Evolutionary conservation across 352 stramenopile species (phyloP).

Genomic region (Halophytophthora polymorphica): DNA sequence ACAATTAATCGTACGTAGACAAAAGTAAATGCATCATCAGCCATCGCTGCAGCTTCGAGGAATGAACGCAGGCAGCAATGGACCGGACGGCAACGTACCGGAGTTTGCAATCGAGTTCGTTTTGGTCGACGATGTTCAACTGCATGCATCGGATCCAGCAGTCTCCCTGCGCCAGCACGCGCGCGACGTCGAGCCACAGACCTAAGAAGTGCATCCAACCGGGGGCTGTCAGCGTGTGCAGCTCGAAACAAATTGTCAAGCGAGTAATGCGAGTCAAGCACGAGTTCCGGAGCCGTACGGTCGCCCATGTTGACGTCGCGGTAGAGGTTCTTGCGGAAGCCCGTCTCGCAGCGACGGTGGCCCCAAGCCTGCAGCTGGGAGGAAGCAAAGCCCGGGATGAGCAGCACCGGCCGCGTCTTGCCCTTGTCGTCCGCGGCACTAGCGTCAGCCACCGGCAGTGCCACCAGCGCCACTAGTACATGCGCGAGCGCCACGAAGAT

Average conservation of each 20-base stretch:
- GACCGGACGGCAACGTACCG: constrained; percentile 24
- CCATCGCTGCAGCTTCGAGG: background rate
- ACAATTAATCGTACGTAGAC: constrained; percentile 12
- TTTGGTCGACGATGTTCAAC: constrained; percentile 62
- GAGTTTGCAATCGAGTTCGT: constrained; percentile 72
- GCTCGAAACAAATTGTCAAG: background rate
- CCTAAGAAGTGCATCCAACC: constrained; percentile 18
- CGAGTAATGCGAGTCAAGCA: background rate
- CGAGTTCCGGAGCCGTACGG: constrained; percentile 28
- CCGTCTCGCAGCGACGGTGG: constrained; percentile 45
- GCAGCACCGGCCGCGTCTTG: constrained; percentile 53
- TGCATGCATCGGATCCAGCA: constrained; percentile 81
- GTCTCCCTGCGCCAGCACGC: constrained; percentile 65
- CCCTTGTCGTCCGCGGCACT: constrained; percentile 9
- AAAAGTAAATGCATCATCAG: constrained; percentile 6
- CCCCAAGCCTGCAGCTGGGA: constrained; percentile 78
- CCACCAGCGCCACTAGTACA: constrained; percentile 1
- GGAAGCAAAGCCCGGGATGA: constrained; percentile 77
- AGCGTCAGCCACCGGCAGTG: background rate
- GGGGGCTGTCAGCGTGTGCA: background rate
- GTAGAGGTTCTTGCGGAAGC: constrained; percentile 77
- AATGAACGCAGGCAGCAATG: background rate
- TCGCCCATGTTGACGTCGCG: constrained; percentile 76
- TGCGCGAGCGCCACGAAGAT: constrained; percentile 8
- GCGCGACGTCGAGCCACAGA: constrained; percentile 71